Percentiles rank a stretch among this genome's conserved stretches.
phyloP scores from a whole-genome alignment of 768 basidiomycete genomes.

The Suillus subalutaceus region DNA sequence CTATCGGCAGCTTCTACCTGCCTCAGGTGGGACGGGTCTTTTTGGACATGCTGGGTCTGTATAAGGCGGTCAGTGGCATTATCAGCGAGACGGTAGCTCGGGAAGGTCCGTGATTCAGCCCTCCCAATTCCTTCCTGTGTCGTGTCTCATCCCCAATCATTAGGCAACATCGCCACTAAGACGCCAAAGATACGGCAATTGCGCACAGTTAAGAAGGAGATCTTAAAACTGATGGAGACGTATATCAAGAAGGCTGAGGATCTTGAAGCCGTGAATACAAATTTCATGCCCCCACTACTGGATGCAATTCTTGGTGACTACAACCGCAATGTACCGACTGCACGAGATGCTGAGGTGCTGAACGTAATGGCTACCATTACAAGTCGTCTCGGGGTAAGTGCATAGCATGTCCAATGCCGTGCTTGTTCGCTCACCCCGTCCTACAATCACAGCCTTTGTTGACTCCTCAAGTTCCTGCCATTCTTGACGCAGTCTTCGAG shows the following conservation, averaged over 20 bases:
- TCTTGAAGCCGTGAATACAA: conserved; percentile 87
- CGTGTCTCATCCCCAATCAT: conserved; percentile 15
- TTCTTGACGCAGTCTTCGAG: conserved; percentile 96
- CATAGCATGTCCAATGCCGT: neutral
- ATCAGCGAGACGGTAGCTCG: conserved; percentile 91
- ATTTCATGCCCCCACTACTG: conserved; percentile 91
- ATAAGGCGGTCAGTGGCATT: conserved; percentile 95
- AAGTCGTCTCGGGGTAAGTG: conserved; percentile 79
- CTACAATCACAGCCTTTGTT: conserved; percentile 62
- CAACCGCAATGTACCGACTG: conserved; percentile 88
- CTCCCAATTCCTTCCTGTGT: neutral
- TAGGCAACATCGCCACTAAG: conserved; percentile 90
- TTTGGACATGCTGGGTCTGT: conserved; percentile 96
- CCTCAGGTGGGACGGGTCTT: conserved; percentile 97
- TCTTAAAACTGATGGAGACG: conserved; percentile 95
- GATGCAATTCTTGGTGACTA: conserved; percentile 99
- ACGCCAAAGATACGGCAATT: conserved; percentile 95
- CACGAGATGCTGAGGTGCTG: conserved; percentile 94
- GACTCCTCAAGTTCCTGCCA: conserved; percentile 92
- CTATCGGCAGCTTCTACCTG: conserved; percentile 94
- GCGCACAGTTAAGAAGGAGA: conserved; percentile 98
- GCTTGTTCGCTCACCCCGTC: conserved; percentile 14
- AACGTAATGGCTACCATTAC: conserved; percentile 98
- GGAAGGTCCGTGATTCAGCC: conserved; percentile 56
- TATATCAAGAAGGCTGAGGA: conserved; percentile 98